These are phyloP conservation scores for Lippia alba DNA, from an alignment of 305 asterid genomes.

Conservation along the genomic window DNA sequence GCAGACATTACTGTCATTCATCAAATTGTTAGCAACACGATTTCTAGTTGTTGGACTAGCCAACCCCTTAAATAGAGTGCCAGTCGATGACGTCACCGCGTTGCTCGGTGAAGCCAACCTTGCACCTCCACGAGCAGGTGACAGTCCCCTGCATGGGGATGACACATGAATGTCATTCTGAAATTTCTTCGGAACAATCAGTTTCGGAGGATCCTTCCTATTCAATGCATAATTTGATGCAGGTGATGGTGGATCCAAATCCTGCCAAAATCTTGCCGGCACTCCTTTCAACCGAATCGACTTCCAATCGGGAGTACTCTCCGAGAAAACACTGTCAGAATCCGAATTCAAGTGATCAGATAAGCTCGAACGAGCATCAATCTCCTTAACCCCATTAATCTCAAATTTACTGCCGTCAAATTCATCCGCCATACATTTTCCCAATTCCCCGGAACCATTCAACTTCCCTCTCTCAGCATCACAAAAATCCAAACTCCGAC, in stretches of 20 bases:
- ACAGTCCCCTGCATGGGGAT: constrained; percentile 44
- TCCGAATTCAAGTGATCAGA: constrained; percentile 35
- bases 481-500: constrained; percentile 54
- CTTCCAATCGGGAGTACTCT: not conserved
- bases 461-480: constrained; percentile 44
- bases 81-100: constrained; percentile 36
- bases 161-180: constrained; percentile 41
- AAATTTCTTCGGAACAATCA: constrained; percentile 41
- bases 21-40: constrained; percentile 34
- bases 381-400: constrained; percentile 21
- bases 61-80: constrained; percentile 47
- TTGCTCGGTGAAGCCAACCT: constrained; percentile 63
- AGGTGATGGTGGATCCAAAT: constrained; percentile 39
- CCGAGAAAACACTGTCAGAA: constrained; percentile 37
- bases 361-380: not conserved
- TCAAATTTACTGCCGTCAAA: constrained; percentile 31
- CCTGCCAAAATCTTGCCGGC: constrained; percentile 46
- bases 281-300: constrained; percentile 29
- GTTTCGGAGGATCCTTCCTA: constrained; percentile 37
- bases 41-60: constrained; percentile 53
- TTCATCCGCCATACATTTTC: constrained; percentile 41
- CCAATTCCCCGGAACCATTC: constrained; percentile 43
- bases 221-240: constrained; percentile 37
- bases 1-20: constrained; percentile 35
- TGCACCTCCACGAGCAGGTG: constrained; percentile 50